Evolutionary conservation across 2,329 filamentous ascomycete species (phyloP).

Genomic region (Zasmidium cellare): DNA sequence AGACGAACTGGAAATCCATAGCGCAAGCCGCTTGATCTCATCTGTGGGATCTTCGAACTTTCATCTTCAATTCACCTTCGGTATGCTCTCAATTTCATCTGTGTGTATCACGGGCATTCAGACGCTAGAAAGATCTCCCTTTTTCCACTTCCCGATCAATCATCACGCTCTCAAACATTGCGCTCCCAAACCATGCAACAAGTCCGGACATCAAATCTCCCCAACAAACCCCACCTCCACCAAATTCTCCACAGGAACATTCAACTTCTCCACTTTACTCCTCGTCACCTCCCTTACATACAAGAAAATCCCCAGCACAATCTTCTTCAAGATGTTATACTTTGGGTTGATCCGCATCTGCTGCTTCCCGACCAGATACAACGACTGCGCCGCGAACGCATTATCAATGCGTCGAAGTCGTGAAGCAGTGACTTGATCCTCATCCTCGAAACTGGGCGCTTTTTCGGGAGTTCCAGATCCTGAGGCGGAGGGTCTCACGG

Average conservation of each 20-base stretch:
- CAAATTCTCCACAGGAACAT: slow-evolving; percentile 58
- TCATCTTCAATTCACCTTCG: too few relatives aligned
- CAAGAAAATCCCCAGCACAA: slow-evolving; percentile 56
- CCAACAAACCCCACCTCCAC: slow-evolving; percentile 69
- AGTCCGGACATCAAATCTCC: slow-evolving; percentile 11
- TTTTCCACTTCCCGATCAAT: too few relatives aligned
- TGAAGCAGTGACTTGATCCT: not conserved
- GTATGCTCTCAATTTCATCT: too few relatives aligned
- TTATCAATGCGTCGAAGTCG: slow-evolving; percentile 14
- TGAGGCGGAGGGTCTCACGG: not conserved
- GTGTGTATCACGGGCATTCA: too few relatives aligned
- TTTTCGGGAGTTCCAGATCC: not conserved
- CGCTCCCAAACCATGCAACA: not conserved
- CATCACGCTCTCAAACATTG: too few relatives aligned
- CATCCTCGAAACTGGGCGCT: not conserved
- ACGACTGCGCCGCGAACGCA: slow-evolving; percentile 20
- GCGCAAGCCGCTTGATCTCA: too few relatives aligned
- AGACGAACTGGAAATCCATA: too few relatives aligned
- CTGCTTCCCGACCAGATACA: slow-evolving; percentile 31
- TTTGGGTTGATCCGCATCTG: slow-evolving; percentile 22
- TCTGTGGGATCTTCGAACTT: too few relatives aligned
- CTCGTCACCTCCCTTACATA: slow-evolving; percentile 67
- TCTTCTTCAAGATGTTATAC: slow-evolving; percentile 37
- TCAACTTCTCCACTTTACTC: slow-evolving; percentile 63
- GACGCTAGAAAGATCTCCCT: not conserved